Evolutionary conservation across 2,329 filamentous ascomycete genomes (phyloP), one percentile per base, ranked within the genome.

Genomic region (Xylariaceae sp.): DNA sequence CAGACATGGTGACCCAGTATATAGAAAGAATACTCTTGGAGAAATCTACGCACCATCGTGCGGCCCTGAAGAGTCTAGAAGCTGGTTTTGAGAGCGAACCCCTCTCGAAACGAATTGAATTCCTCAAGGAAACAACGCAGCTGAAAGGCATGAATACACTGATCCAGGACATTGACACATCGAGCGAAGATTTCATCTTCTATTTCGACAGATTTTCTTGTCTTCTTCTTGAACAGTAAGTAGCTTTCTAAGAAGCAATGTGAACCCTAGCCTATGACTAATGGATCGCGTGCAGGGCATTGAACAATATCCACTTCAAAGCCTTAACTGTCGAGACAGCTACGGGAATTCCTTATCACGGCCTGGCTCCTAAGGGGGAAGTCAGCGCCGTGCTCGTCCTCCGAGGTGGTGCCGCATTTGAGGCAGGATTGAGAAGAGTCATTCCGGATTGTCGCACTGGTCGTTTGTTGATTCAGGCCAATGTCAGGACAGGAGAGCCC

Each of bases 381-480:
- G 80, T 91, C 44, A 92, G 87, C 47, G 92, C 92, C 0, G 88
- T 96, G 3, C 83, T 95, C 20, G 82, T 97, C 29, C 79, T 97
- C 14, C 85, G 93, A 32, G 93, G 91, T 20, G 93, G 93, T 19
- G 88, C 88, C 16, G 88, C 87, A 4, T 83, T 97, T 48, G 91
- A 97, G 67, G 85, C 86, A 3, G 92, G 90, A 3, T 72, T 98
- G 17, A 87, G 88, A 64, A 83, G 93, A 47, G 91, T 93, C 8
- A 89, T 97, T 27, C 92, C 93, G 0, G 92, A 97, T 64, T 95
- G 90, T 67, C 83, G 86, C 49, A 94, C 88, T 2, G 92, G 93
- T 5, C 83, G 92, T 20, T 72, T 97, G 25, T 76, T 97, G 21
- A 95, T 98, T 49, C 92, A 97, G 65, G 94, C 90, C 3, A 89